Percentiles rank a stretch among this genome's conserved stretches.
phyloP scores from a whole-genome alignment of 495 filamentous ascomycete species.

The Chaetomium cochliodes region DNA sequence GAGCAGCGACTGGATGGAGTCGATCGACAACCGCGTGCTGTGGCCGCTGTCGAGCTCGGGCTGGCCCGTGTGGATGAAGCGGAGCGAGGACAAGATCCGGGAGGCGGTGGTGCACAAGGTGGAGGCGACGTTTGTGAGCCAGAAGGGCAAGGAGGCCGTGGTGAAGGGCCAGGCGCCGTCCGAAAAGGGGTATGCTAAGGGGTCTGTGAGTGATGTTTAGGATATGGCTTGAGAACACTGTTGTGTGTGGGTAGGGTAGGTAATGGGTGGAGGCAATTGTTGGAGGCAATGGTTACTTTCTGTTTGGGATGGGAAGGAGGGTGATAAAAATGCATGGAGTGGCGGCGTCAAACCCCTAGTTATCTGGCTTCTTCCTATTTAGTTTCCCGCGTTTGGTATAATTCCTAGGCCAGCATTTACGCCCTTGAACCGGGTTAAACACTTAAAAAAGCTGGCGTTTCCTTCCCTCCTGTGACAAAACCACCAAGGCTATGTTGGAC shows the following conservation, averaged over 20 bases:
- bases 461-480: no score
- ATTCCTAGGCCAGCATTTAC: not conserved
- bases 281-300: not conserved
- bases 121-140: slow-evolving; percentile 36
- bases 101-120: slow-evolving; percentile 43
- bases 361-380: not conserved
- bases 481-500: no score
- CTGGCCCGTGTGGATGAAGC: slow-evolving; percentile 60
- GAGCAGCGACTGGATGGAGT: slow-evolving; percentile 57
- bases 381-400: not conserved
- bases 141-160: slow-evolving; percentile 23
- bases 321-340: not conserved
- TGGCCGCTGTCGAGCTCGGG: slow-evolving; percentile 63
- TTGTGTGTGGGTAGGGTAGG: not conserved
- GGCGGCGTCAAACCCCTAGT: not conserved
- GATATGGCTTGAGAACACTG: not conserved
- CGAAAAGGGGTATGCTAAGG: slow-evolving; percentile 10
- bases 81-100: slow-evolving; percentile 50
- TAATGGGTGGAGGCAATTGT: not conserved
- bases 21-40: slow-evolving; percentile 60
- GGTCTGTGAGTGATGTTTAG: slow-evolving; percentile 3
- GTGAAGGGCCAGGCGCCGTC: not conserved
- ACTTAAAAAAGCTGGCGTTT: no score
- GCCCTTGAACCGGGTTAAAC: not conserved
- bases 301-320: not conserved